Evolutionary conservation across 345 rosid species (phyloP).

Genomic region (thale cress (Arabidopsis thaliana)): TAIR10.1 NC_003074.8:23346001-23346500

Average conservation of each 20-base stretch:
- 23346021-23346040: conserved; percentile 7
- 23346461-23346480: conserved; percentile 58
- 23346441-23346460: conserved; percentile 65
- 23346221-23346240: conserved; percentile 76
- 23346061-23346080: conserved; percentile 29
- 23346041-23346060: conserved; percentile 34
- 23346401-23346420: conserved; percentile 79
- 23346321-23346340: conserved; percentile 71
- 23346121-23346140: background rate
- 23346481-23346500: conserved; percentile 51
- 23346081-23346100: background rate
- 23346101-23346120: background rate
- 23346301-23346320: conserved; percentile 80
- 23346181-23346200: conserved; percentile 90
- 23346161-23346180: conserved; percentile 91
- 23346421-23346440: conserved; percentile 72
- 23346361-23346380: conserved; percentile 91
- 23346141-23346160: conserved; percentile 81
- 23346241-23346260: conserved; percentile 89
- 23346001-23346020: conserved; percentile 1
- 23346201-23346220: conserved; percentile 73
- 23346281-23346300: conserved; percentile 77
- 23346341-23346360: conserved; percentile 90
- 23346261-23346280: conserved; percentile 70
- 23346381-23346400: conserved; percentile 72